Conservation (phyloP, 2,329 filamentous ascomycete genomes). For the Botrytis aclada region DNA sequence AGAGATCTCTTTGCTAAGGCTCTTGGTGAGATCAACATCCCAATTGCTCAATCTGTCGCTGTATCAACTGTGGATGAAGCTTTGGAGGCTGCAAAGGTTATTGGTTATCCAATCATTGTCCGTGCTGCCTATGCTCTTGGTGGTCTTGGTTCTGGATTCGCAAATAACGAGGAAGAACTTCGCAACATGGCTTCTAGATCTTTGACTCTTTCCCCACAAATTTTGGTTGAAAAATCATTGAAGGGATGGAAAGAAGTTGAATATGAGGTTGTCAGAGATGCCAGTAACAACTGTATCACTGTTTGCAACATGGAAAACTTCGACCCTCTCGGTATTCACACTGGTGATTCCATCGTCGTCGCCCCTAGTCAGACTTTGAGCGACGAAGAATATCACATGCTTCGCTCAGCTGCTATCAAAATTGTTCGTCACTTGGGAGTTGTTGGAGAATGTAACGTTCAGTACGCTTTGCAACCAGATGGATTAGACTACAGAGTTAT, state of each 20-base stretch:
- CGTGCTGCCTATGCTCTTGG: slow-evolving; percentile 95
- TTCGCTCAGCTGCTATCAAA: slow-evolving; percentile 95
- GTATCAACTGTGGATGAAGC: slow-evolving; percentile 90
- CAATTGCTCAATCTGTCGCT: slow-evolving; percentile 93
- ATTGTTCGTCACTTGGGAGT: slow-evolving; percentile 96
- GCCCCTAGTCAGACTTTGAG: slow-evolving; percentile 95
- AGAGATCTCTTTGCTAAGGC: slow-evolving; percentile 95
- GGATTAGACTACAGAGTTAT: slow-evolving; percentile 98
- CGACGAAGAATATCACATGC: slow-evolving; percentile 99
- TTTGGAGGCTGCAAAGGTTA: slow-evolving; percentile 75
- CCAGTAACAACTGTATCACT: slow-evolving; percentile 97
- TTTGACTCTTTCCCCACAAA: slow-evolving; percentile 89
- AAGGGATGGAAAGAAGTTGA: slow-evolving; percentile 99
- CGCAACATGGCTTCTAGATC: slow-evolving; percentile 90
- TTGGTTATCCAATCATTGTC: slow-evolving; percentile 97
- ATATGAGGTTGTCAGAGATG: slow-evolving; percentile 96
- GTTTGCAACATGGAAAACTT: slow-evolving; percentile 99
- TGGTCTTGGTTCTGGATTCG: slow-evolving; percentile 94
- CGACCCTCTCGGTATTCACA: slow-evolving; percentile 94
- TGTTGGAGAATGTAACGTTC: slow-evolving; percentile 97
- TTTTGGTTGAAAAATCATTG: slow-evolving; percentile 95
- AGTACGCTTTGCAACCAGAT: slow-evolving; percentile 95
- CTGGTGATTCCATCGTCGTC: slow-evolving; percentile 97
- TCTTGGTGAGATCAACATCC: slow-evolving; percentile 94
- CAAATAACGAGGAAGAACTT: slow-evolving; percentile 89